Percentiles rank a stretch among this genome's conserved stretches.
Evolutionary conservation across 352 stramenopile genomes (phyloP).

Genomic region (Pseudoperonospora humuli): DNA sequence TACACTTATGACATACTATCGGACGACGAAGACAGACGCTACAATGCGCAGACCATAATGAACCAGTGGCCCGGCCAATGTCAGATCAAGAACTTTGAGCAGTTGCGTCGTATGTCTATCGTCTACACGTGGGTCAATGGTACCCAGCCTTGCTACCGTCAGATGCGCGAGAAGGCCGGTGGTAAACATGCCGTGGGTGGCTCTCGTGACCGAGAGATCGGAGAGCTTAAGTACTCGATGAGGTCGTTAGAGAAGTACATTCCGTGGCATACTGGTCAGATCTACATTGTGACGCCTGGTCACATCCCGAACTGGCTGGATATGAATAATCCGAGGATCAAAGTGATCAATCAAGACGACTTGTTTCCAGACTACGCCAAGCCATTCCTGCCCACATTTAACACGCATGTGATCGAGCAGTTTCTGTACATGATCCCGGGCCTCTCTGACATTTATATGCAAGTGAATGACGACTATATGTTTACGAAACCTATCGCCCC

Average conservation of each 20-base stretch:
- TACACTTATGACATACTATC: conserved; percentile 47
- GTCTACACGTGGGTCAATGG: conserved; percentile 89
- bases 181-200: conserved; percentile 66
- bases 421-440: conserved; percentile 82
- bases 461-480: conserved; percentile 87
- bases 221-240: conserved; percentile 85
- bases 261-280: conserved; percentile 73
- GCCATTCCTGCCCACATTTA: conserved; percentile 74
- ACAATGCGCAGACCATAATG: conserved; percentile 39
- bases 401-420: conserved; percentile 87
- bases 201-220: conserved; percentile 81
- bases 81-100: conserved; percentile 82
- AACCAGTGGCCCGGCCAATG: conserved; percentile 68
- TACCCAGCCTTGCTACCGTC: conserved; percentile 77
- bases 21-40: conserved; percentile 43
- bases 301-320: conserved; percentile 84
- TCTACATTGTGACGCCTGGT: conserved; percentile 78
- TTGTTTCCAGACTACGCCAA: conserved; percentile 80
- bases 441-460: conserved; percentile 83
- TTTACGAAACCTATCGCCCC: conserved; percentile 76
- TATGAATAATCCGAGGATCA: conserved; percentile 71
- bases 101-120: conserved; percentile 78
- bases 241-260: conserved; percentile 79
- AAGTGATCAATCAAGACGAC: conserved; percentile 84
- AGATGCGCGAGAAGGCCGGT: conserved; percentile 50